A percentile compares a stretch with the other conserved stretches of the same genome.
These are phyloP conservation scores for Pseudonitzschia delicatissima DNA, from an alignment of 108 stramenopile species.

Conservation along the genomic window DNA sequence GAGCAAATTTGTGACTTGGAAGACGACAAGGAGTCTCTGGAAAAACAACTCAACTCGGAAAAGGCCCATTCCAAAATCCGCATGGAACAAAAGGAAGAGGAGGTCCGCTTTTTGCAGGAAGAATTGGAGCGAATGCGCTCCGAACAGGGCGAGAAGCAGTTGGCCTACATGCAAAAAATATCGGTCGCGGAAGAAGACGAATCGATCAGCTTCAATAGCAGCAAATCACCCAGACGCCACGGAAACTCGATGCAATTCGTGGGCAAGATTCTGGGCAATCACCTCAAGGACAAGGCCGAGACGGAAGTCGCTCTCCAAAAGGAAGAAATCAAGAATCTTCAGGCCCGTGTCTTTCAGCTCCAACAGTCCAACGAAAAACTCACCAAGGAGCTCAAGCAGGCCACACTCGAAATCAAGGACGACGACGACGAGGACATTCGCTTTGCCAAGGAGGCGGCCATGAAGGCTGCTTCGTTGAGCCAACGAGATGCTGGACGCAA, in stretches of 20 bases:
- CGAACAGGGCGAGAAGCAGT: background rate
- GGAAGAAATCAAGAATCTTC: background rate
- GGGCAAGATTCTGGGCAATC: background rate
- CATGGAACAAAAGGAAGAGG: background rate
- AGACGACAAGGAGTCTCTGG: slow-evolving; percentile 1
- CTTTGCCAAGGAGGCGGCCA: background rate
- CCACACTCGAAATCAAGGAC: background rate
- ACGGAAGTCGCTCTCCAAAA: too few relatives aligned
- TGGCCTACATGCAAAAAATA: background rate
- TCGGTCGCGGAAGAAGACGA: background rate
- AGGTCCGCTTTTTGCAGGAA: background rate
- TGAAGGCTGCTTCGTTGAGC: too few relatives aligned
- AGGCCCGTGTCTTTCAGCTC: background rate
- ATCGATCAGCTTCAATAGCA: too few relatives aligned
- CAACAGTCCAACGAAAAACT: background rate
- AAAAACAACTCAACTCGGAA: background rate
- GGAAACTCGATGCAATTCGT: background rate
- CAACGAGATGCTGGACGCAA: too few relatives aligned
- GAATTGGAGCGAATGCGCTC: background rate
- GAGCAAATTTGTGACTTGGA: background rate
- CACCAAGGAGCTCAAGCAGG: background rate
- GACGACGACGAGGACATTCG: slow-evolving; percentile 4
- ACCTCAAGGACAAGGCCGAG: too few relatives aligned
- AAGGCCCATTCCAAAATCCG: background rate
- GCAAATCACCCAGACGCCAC: background rate